Percentiles rank a stretch among this genome's conserved stretches.
phyloP scores from a whole-genome alignment of 345 rosid genomes.

The Theobroma cacao region DNA sequence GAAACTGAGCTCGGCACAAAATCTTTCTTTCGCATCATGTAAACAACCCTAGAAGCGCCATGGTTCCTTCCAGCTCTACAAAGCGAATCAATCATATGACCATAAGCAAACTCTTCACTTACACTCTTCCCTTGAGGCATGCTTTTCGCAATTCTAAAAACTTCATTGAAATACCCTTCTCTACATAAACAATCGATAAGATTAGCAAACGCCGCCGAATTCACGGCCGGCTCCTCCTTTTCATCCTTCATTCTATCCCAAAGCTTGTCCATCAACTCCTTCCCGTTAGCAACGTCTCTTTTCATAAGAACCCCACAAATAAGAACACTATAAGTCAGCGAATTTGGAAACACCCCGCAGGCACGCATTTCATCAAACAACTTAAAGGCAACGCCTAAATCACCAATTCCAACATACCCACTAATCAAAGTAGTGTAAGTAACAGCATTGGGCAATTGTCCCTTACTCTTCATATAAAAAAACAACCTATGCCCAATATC shows the following conservation, averaged over 20 bases:
- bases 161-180: conserved; percentile 59
- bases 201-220: conserved; percentile 63
- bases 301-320: conserved; percentile 55
- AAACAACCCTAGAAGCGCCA: conserved; percentile 79
- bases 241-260: conserved; percentile 60
- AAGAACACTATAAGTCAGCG: conserved; percentile 61
- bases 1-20: conserved; percentile 52
- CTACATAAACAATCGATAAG: conserved; percentile 61
- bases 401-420: conserved; percentile 50
- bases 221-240: conserved; percentile 33
- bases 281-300: conserved; percentile 40
- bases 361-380: conserved; percentile 73
- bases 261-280: conserved; percentile 47
- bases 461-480: conserved; percentile 55
- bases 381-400: conserved; percentile 45
- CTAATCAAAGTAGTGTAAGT: conserved; percentile 62
- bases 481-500: conserved; percentile 54
- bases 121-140: conserved; percentile 65
- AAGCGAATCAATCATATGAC: conserved; percentile 73
- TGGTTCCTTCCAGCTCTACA: conserved; percentile 57
- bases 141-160: conserved; percentile 63
- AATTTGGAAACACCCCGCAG: conserved; percentile 42
- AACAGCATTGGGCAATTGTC: conserved; percentile 63
- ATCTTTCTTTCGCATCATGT: conserved; percentile 67
- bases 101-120: conserved; percentile 52